Base-by-base conservation (phyloP, 371 early-diverging fungal species). In the Apophysomyces sp. region DNA sequence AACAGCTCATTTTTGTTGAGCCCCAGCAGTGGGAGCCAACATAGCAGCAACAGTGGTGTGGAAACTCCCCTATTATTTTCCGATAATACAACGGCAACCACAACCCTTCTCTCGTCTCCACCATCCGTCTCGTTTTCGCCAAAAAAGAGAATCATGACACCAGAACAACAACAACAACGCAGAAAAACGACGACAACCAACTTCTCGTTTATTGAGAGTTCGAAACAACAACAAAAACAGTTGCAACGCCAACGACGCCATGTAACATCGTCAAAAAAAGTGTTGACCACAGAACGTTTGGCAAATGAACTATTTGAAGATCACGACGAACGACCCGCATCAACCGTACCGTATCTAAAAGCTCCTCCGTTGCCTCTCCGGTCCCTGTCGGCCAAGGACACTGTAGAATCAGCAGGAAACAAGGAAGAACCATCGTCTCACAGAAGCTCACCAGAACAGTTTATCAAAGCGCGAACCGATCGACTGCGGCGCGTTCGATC, bases 61-160 rank as follows among this genome's bases (percentile, higher is more conserved):
- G 39, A 63, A 28, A 66, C 66, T 5, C 66, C 66, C 15, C 31
- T 66, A 31, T 53, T 66, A 29, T 57, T 63, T 53, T 66, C 66
- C 40, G 66, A 66, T 55, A 65, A 52, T 29, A 65, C 60, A 26
- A 55, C 65, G 7, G 52, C 66, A 4, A 66, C 66, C 4, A 49
- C 65, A 41, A 57, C 60, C 3, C 55, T 55, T 4, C 32, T 60
- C 44, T 39, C 61, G 6, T 66, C 66, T 13, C 56, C 66, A 30
- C 66, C 66, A 0, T 60, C 66, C 5, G 51, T 61, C 2, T 55
- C 40, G 7, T 60, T 61, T 2, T 49, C 40, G 7, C 59, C 66
- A 41, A 41, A 41, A 18, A 41, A 41, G 18, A 41, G 41, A 16
- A 41, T n/a, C 13, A 13, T n/a, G 41, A 41, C 41, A 41, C 41